Conservation (phyloP, 305 asterid genomes). For the Fraxinus sp. region DNA sequence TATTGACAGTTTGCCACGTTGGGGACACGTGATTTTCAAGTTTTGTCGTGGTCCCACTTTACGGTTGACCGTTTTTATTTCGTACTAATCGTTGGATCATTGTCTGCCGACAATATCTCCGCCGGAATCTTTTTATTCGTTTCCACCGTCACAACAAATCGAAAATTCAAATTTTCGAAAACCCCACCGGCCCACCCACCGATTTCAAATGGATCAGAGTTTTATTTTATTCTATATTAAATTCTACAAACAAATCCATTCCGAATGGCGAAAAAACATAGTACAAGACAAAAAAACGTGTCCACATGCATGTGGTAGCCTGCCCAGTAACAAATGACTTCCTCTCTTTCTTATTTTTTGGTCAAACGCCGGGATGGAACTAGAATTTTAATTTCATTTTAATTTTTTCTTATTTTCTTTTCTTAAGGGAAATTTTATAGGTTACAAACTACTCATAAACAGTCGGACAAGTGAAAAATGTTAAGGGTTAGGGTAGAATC, state of each 20-base stretch:
- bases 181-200: neutral
- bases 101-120: slow-evolving; percentile 4
- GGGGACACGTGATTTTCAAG: slow-evolving; percentile 31
- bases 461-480: too few relatives aligned
- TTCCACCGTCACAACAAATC: neutral
- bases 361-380: neutral
- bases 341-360: neutral
- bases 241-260: neutral
- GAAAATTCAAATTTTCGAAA: neutral
- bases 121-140: neutral
- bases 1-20: slow-evolving; percentile 41
- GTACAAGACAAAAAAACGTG: neutral
- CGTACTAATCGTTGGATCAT: neutral
- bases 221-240: neutral
- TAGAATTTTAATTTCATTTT: too few relatives aligned
- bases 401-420: too few relatives aligned
- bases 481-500: too few relatives aligned
- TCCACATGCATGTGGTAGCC: neutral
- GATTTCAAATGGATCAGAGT: neutral
- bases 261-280: too few relatives aligned
- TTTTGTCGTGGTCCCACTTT: slow-evolving; percentile 8
- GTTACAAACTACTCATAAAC: too few relatives aligned
- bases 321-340: neutral
- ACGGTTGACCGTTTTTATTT: slow-evolving; percentile 17
- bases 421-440: too few relatives aligned